phyloP scores from a whole-genome alignment of 2,329 filamentous ascomycete species.

The Harringtonia aguacate region DNA sequence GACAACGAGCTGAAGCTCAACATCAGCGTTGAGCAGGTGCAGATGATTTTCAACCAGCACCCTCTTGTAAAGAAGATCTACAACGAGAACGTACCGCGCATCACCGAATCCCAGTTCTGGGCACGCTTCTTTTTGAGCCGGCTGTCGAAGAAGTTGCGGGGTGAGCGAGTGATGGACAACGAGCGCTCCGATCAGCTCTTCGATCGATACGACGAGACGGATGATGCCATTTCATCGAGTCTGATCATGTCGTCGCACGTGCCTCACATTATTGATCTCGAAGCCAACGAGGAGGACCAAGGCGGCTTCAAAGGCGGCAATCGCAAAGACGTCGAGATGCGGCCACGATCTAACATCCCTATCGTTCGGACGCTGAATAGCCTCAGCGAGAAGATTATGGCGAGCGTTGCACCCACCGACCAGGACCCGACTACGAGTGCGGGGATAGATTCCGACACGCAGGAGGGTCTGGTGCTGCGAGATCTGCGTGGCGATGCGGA shows the following conservation, averaged over 20 bases:
- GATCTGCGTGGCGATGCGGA: conserved; percentile 68
- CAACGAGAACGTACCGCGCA: conserved; percentile 80
- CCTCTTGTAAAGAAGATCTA: conserved; percentile 84
- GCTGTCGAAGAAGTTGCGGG: conserved; percentile 81
- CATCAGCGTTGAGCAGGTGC: conserved; percentile 84
- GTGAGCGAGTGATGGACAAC: conserved; percentile 70
- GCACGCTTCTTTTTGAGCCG: conserved; percentile 86
- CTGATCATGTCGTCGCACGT: conserved; percentile 54
- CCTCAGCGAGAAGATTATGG: conserved; percentile 87
- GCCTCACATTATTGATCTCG: conserved; percentile 82
- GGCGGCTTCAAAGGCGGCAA: conserved; percentile 76
- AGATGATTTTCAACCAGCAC: conserved; percentile 87
- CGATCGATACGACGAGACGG: conserved; percentile 69
- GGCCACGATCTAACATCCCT: conserved; percentile 68
- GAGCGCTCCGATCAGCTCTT: conserved; percentile 71
- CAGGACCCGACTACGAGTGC: conserved; percentile 53
- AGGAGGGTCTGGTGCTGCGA: conserved; percentile 62
- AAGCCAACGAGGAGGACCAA: conserved; percentile 91
- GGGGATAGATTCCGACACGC: conserved; percentile 62
- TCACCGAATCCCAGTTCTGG: conserved; percentile 80
- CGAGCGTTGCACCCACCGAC: conserved; percentile 72
- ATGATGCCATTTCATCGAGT: conserved; percentile 46
- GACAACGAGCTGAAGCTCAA: conserved; percentile 64
- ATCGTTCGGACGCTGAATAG: conserved; percentile 85
- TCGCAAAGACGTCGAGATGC: conserved; percentile 81